Evolutionary conservation across 345 rosid species (phyloP).

Genomic region (Arabis alpina): DNA sequence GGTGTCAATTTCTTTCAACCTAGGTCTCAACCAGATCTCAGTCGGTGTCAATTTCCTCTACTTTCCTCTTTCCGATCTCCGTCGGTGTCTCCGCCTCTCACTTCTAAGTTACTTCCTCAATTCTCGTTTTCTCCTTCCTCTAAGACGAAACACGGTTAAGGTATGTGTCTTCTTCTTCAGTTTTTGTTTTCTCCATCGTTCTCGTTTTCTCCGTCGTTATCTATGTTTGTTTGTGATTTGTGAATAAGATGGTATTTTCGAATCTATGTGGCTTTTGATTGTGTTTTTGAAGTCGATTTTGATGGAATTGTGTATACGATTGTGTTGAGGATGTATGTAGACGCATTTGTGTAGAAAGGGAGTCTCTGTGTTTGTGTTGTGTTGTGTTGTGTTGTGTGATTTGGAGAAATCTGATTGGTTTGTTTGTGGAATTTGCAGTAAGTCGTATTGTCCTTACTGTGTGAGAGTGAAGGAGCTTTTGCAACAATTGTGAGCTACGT

Average conservation of each 20-base stretch:
- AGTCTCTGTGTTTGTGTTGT: neutral
- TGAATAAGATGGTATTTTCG: no score
- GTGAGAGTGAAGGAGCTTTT: constrained; percentile 66
- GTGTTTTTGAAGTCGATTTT: no score
- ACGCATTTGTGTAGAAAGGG: constrained; percentile 26
- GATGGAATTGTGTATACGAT: neutral
- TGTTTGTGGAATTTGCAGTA: constrained; percentile 49
- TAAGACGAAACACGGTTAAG: no score
- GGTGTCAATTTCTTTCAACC: no score
- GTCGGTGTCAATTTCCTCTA: no score
- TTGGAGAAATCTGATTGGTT: neutral
- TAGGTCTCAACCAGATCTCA: no score
- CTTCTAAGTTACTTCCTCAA: no score
- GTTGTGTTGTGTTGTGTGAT: no score
- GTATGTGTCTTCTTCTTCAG: no score
- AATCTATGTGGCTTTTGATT: constrained; percentile 7
- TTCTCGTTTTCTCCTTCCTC: no score
- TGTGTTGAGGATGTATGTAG: constrained; percentile 26
- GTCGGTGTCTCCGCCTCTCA: no score
- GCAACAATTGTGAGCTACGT: constrained; percentile 56
- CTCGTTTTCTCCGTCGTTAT: neutral
- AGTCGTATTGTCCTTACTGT: constrained; percentile 71
- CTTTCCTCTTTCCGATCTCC: no score
- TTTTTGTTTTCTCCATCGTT: neutral
- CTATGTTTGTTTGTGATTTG: neutral